Conservation (phyloP, 2,329 filamentous ascomycete species). For the Aspergillus fumigatus region DNA sequence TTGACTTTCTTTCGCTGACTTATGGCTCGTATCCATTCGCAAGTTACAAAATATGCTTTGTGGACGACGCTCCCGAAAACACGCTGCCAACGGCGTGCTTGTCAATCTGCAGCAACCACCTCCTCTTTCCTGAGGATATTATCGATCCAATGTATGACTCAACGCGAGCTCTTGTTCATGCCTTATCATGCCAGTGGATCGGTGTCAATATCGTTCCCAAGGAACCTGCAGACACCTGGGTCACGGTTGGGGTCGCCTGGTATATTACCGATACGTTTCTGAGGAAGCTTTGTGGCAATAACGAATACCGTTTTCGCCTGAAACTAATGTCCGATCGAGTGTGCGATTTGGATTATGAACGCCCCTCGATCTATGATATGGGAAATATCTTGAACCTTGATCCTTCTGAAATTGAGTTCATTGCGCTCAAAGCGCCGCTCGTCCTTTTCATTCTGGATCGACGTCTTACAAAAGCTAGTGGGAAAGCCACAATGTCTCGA, state of each 20-base stretch:
- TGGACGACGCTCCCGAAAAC: slow-evolving; percentile 79
- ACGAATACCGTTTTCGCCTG: slow-evolving; percentile 87
- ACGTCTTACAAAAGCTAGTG: slow-evolving; percentile 80
- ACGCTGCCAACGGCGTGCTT: slow-evolving; percentile 75
- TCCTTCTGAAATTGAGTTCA: slow-evolving; percentile 81
- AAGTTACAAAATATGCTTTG: slow-evolving; percentile 88
- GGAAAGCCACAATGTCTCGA: slow-evolving; percentile 74
- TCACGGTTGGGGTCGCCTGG: slow-evolving; percentile 82
- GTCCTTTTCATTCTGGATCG: slow-evolving; percentile 93
- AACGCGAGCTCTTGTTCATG: slow-evolving; percentile 74
- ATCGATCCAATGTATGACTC: slow-evolving; percentile 80
- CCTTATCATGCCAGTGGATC: slow-evolving; percentile 87
- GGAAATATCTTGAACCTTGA: slow-evolving; percentile 75
- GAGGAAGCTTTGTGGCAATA: slow-evolving; percentile 85
- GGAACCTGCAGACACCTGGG: slow-evolving; percentile 76
- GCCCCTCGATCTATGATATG: slow-evolving; percentile 77
- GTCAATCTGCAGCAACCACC: slow-evolving; percentile 77
- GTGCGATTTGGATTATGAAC: slow-evolving; percentile 72
- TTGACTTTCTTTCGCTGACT: slow-evolving; percentile 85
- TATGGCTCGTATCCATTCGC: slow-evolving; percentile 90
- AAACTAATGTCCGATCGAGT: slow-evolving; percentile 79
- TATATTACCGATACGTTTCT: slow-evolving; percentile 95
- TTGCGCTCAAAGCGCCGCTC: slow-evolving; percentile 82
- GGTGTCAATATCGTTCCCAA: slow-evolving; percentile 88
- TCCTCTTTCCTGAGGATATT: slow-evolving; percentile 79